Percentiles rank a stretch among this genome's conserved stretches.
Conservation (phyloP, 306 rosid genomes). For the Canavalia ensiformis region DNA sequence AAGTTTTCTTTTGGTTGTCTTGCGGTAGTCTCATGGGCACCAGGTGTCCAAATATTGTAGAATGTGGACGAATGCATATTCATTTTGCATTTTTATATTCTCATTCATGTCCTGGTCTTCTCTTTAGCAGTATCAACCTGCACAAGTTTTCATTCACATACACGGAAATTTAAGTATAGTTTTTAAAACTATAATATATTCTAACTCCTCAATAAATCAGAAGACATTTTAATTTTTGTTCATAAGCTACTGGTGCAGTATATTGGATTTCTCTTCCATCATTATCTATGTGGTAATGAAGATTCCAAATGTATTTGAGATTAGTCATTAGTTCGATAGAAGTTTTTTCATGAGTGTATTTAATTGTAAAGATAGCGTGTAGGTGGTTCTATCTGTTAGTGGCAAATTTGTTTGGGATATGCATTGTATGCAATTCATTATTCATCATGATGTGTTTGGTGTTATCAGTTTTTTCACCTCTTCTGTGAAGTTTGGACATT, state of each 20-base stretch:
- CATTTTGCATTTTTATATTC: slow-evolving; percentile 1
- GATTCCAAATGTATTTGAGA: neutral
- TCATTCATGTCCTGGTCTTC: slow-evolving; percentile 4
- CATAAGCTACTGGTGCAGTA: neutral
- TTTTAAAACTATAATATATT: slow-evolving; percentile 2
- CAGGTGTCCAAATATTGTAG: neutral
- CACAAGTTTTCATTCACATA: neutral
- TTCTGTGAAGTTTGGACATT: slow-evolving; percentile 8
- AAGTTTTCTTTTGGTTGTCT: slow-evolving; percentile 20
- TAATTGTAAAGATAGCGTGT: slow-evolving; percentile 1
- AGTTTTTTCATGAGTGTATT: neutral
- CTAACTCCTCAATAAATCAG: neutral
- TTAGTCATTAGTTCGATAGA: neutral
- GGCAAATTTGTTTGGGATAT: neutral
- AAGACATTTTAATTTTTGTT: neutral
- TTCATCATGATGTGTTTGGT: slow-evolving; percentile 17
- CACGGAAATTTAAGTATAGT: neutral
- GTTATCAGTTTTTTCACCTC: slow-evolving; percentile 11
- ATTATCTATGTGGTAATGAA: neutral
- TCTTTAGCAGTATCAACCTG: neutral
- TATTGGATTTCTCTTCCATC: slow-evolving; percentile 12
- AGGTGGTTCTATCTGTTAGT: slow-evolving; percentile 17
- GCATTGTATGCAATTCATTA: neutral
- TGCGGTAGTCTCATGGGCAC: slow-evolving; percentile 2
- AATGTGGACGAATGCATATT: neutral